Conservation (phyloP, 1,284 basidiomycete genomes). For the Heterobasidion annosum region DNA sequence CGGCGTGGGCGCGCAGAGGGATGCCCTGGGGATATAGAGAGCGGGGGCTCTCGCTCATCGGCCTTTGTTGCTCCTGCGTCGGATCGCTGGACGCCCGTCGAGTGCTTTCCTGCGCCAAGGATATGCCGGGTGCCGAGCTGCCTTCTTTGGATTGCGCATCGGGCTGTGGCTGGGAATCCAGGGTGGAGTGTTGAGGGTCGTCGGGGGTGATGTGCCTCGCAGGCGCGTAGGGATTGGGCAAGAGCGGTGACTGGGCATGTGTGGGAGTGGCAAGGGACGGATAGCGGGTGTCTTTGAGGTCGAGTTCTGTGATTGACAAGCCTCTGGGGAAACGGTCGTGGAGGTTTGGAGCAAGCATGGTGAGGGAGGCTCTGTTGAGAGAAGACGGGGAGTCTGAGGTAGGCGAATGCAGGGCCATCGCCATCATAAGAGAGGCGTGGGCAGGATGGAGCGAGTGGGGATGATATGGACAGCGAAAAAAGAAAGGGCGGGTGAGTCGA, state of each 20-base stretch:
- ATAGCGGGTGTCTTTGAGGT: slow-evolving; percentile 55
- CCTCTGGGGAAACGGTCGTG: slow-evolving; percentile 37
- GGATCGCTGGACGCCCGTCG: not conserved
- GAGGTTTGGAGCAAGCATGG: slow-evolving; percentile 12
- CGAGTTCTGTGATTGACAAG: slow-evolving; percentile 46
- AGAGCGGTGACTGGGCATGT: not conserved
- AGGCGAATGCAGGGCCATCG: slow-evolving; percentile 1
- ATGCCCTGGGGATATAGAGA: not conserved
- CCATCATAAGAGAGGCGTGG: not conserved
- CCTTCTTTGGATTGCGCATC: not conserved
- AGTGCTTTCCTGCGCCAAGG: not conserved
- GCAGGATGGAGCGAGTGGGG: not conserved
- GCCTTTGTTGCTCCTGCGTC: not conserved
- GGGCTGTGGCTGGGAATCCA: not conserved
- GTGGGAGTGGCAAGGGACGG: slow-evolving; percentile 26
- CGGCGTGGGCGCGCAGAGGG: slow-evolving; percentile 13
- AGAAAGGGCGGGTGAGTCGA: not conserved
- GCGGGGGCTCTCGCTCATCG: slow-evolving; percentile 1
- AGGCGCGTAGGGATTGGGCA: slow-evolving; percentile 9
- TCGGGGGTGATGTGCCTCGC: not conserved
- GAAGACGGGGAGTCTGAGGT: slow-evolving; percentile 1
- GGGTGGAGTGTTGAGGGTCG: not conserved
- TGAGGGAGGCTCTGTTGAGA: slow-evolving; percentile 5
- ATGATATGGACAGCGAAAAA: not conserved
- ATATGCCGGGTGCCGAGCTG: not conserved